These are phyloP conservation scores for Elsinoe perseae DNA, from an alignment of 2,329 filamentous ascomycete genomes.

Conservation along the genomic window DNA sequence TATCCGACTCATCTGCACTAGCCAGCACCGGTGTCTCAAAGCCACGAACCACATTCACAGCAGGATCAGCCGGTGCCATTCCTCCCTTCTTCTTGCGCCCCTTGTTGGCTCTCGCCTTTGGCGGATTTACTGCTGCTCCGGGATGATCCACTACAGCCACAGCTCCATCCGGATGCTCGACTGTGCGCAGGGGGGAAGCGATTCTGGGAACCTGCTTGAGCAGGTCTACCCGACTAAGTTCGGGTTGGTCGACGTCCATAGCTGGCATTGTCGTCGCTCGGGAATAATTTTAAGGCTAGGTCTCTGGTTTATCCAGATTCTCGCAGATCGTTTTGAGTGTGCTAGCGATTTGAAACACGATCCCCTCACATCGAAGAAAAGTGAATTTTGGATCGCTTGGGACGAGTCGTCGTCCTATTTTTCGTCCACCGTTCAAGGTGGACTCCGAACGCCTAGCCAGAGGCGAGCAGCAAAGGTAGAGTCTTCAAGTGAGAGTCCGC, in stretches of 20 bases:
- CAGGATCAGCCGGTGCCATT: conserved; percentile 32
- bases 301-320: neutral
- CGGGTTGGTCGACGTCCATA: conserved; percentile 29
- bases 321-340: too few relatives aligned
- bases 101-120: conserved; percentile 30
- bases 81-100: conserved; percentile 32
- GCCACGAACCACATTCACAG: conserved; percentile 38
- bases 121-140: conserved; percentile 25
- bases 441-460: conserved; percentile 42
- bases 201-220: conserved; percentile 27
- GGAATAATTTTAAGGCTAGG: neutral
- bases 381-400: conserved; percentile 16
- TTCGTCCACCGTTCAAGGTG: conserved; percentile 50
- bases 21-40: conserved; percentile 46
- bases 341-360: conserved; percentile 17
- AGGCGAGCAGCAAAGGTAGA: conserved; percentile 42
- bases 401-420: conserved; percentile 26
- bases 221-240: conserved; percentile 22
- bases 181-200: conserved; percentile 25
- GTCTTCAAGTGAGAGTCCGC: conserved; percentile 33
- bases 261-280: conserved; percentile 26
- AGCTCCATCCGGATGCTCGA: conserved; percentile 20
- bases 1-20: conserved; percentile 50
- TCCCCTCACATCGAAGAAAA: conserved; percentile 23
- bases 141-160: conserved; percentile 17